Percentiles rank a stretch among this genome's conserved stretches.
Evolutionary conservation across 202 grass and related monocot genomes (phyloP).

Genomic region (Zoysia matrella): DNA sequence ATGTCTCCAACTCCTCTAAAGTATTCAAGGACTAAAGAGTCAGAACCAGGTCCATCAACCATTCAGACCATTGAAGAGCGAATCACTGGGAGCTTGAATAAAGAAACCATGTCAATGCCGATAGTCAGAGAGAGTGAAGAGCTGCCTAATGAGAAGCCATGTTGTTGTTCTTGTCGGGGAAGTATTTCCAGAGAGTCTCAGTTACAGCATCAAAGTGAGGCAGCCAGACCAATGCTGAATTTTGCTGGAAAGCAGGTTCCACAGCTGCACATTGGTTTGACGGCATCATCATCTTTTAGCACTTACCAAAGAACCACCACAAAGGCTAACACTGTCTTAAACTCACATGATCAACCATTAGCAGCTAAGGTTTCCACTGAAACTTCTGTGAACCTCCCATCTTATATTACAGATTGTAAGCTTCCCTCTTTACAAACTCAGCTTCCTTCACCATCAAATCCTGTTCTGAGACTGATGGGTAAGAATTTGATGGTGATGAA

Average conservation of each 20-base stretch:
- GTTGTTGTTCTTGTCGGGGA: conserved; percentile 72
- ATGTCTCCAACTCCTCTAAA: conserved; percentile 62
- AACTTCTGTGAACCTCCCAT: conserved; percentile 42
- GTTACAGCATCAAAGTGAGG: conserved; percentile 42
- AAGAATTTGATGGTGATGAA: conserved; percentile 95
- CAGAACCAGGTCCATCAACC: conserved; percentile 42
- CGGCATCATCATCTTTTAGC: conserved; percentile 67
- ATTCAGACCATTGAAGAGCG: conserved; percentile 43
- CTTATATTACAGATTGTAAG: conserved; percentile 38
- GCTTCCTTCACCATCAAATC: conserved; percentile 73
- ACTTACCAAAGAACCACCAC: conserved; percentile 67
- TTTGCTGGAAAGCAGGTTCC: conserved; percentile 64
- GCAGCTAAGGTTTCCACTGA: conserved; percentile 39
- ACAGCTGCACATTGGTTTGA: conserved; percentile 72
- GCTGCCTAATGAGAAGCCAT: conserved; percentile 54
- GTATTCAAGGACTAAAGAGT: conserved; percentile 45
- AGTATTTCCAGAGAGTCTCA: conserved; percentile 68
- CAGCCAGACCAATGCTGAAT: conserved; percentile 28
- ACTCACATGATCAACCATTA: conserved; percentile 51
- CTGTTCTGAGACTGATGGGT: conserved; percentile 88
- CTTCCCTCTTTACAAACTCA: conserved; percentile 54
- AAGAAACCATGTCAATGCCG: conserved; percentile 39
- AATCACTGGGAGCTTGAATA: conserved; percentile 36
- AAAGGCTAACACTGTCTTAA: conserved; percentile 50
- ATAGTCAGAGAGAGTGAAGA: conserved; percentile 42